Conservation (phyloP, 768 basidiomycete genomes). For the Mycena maculata region DNA sequence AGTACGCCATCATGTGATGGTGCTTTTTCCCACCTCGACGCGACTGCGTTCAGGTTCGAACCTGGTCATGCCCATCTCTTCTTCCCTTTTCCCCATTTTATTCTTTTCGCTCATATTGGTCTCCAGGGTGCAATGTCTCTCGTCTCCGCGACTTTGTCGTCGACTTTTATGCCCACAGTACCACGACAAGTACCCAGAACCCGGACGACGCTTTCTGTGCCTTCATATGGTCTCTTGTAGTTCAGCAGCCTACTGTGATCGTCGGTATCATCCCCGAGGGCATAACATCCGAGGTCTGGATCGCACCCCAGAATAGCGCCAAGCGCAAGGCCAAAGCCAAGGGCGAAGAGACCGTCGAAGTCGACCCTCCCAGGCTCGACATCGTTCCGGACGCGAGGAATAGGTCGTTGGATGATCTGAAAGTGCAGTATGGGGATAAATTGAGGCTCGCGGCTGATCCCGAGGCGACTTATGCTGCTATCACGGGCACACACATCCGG, state of each 20-base stretch:
- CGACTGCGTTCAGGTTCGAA: conserved; percentile 26
- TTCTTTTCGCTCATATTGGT: conserved; percentile 28
- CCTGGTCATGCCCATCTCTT: conserved; percentile 29
- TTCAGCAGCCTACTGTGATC: conserved; percentile 77
- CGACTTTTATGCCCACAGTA: conserved; percentile 68
- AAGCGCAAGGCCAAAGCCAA: conserved; percentile 73
- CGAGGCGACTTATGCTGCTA: conserved; percentile 78
- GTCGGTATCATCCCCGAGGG: conserved; percentile 78
- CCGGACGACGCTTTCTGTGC: conserved; percentile 81
- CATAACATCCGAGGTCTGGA: conserved; percentile 73
- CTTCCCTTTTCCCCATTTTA: conserved; percentile 26
- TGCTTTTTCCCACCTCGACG: conserved; percentile 37
- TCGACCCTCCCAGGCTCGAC: conserved; percentile 58
- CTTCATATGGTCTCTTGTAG: conserved; percentile 86
- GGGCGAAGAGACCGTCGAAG: conserved; percentile 60
- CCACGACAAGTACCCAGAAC: conserved; percentile 59
- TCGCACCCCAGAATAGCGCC: conserved; percentile 80
- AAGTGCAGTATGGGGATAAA: conserved; percentile 65
- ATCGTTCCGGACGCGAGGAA: conserved; percentile 66
- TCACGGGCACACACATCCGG: conserved; percentile 87
- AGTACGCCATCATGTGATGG: conserved; percentile 55
- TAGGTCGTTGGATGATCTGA: conserved; percentile 68
- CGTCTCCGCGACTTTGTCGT: conserved; percentile 76
- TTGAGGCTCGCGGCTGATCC: conserved; percentile 82
- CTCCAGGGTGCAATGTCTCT: conserved; percentile 77